These are phyloP conservation scores for Floccularia luteovirens DNA, from an alignment of 768 basidiomycete species.

Conservation along the genomic window DNA sequence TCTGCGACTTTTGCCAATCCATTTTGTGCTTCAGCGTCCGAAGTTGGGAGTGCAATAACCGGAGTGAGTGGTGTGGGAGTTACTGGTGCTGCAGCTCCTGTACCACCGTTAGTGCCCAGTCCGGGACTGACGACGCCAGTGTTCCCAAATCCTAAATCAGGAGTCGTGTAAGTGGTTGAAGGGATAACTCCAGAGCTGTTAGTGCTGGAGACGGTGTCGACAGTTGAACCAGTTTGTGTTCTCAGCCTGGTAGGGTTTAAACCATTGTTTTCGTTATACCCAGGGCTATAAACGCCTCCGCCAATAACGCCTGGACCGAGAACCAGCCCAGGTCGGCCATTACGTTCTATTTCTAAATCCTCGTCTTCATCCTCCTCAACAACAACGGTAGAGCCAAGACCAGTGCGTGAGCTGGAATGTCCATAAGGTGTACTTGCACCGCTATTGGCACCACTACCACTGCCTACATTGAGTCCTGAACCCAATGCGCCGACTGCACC, in stretches of 20 bases:
- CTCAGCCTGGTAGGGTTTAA: slow-evolving; percentile 31
- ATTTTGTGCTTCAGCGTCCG: slow-evolving; percentile 64
- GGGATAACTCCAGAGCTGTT: slow-evolving; percentile 18
- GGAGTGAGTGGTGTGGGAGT: slow-evolving; percentile 59
- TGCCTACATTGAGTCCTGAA: slow-evolving; percentile 12
- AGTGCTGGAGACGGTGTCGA: slow-evolving; percentile 25
- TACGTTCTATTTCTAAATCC: slow-evolving; percentile 47
- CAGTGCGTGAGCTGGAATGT: slow-evolving; percentile 43
- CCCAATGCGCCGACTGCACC: slow-evolving; percentile 17
- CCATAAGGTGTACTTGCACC: slow-evolving; percentile 65
- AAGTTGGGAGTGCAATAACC: slow-evolving; percentile 63
- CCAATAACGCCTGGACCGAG: slow-evolving; percentile 16
- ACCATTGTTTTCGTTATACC: neutral
- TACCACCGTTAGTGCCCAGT: slow-evolving; percentile 23
- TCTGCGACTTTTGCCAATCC: slow-evolving; percentile 81
- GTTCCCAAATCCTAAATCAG: slow-evolving; percentile 38
- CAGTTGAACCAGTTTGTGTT: slow-evolving; percentile 42
- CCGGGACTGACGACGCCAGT: slow-evolving; percentile 19
- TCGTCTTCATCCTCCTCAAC: slow-evolving; percentile 79
- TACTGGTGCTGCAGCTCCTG: slow-evolving; percentile 29
- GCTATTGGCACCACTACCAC: slow-evolving; percentile 48
- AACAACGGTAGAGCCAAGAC: slow-evolving; percentile 36
- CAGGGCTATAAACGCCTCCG: slow-evolving; percentile 11
- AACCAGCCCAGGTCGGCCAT: slow-evolving; percentile 17
- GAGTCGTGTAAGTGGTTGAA: slow-evolving; percentile 54